Base-by-base conservation (phyloP, 2,329 filamentous ascomycete genomes). In the Aspergillus fructus region DNA sequence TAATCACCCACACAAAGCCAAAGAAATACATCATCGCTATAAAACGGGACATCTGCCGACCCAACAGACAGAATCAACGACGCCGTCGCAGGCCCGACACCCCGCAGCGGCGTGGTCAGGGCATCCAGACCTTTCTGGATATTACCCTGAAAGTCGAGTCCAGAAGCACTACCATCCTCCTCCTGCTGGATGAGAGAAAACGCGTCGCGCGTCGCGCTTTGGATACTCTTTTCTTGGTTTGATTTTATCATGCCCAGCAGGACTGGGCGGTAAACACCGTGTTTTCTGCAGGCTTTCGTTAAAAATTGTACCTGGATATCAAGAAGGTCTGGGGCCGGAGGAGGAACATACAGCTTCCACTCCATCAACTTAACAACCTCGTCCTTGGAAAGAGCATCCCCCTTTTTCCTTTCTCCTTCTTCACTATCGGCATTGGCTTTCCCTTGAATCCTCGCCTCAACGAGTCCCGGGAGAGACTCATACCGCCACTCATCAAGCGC, bases 31-130 rank as follows among this genome's bases (percentile, higher is more conserved):
- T 79, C 76, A 43, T 79, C 77, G 40, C 75, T 76, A 59, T 75
- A 79, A 46, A 79, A 79, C 0, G 76, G 76, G 2, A 73, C 58
- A 17, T 68, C 62, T 3, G 48, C 58, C 1, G 69, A 65, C 3
- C 62, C 70, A 8, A 75, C 65, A 6, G 72, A 75, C 3, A 79
- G 65, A 19, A 79, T 66, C 19, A 79, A 63, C 2, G 76, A 77
- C 2, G 74, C 75, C 1, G 76, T 78, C 6, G 77, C 77, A 0
- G 72, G 69, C 0, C 77, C 77, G 2, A 78, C 72, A 5, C 76
- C 77, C 7, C 73, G 72, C 5, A 79, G 67, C 0, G 69, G 62
- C 2, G 64, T 64, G n/a, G 68, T 71, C 2, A 78, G 63, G 0
- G 62, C 58, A 15, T 75, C 68, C 3, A 78, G 58, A 17, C 66